Conservation (phyloP, 139 green algal species). For the Chlamydomonas sphaeroides region DNA sequence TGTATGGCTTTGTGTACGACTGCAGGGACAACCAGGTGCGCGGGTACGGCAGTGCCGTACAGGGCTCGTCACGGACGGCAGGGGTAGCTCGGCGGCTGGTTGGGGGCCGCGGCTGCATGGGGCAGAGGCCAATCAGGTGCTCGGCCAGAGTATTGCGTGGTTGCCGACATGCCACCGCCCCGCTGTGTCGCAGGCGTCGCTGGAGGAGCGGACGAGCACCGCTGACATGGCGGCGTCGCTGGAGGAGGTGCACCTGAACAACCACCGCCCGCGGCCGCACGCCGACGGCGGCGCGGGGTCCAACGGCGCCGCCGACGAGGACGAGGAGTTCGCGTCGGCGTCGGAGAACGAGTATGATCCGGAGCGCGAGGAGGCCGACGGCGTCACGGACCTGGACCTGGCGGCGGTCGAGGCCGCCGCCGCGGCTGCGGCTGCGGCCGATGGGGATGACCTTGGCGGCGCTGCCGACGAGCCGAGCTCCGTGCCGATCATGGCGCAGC, state of each 20-base stretch:
- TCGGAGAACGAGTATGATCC: constrained; percentile 40
- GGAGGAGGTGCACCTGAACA: neutral
- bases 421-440: neutral
- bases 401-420: constrained; percentile 10
- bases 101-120: no score
- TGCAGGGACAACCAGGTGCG: constrained; percentile 19
- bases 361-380: constrained; percentile 11
- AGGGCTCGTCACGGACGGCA: no score
- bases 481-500: no score
- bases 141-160: neutral
- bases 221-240: constrained; percentile 5
- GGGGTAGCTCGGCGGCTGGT: neutral
- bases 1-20: constrained; percentile 70
- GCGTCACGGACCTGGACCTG: neutral
- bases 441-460: neutral
- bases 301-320: neutral
- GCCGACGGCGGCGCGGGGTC: neutral
- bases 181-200: constrained; percentile 23
- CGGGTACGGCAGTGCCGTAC: neutral
- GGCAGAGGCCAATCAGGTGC: no score
- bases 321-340: constrained; percentile 41
- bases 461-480: no score
- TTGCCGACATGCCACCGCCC: no score
- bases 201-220: constrained; percentile 28
- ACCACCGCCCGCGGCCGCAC: neutral